Evolutionary conservation across 352 stramenopile species (phyloP), one percentile per base, ranked within the genome.

Genomic region (Blastocystis sp.): DNA sequence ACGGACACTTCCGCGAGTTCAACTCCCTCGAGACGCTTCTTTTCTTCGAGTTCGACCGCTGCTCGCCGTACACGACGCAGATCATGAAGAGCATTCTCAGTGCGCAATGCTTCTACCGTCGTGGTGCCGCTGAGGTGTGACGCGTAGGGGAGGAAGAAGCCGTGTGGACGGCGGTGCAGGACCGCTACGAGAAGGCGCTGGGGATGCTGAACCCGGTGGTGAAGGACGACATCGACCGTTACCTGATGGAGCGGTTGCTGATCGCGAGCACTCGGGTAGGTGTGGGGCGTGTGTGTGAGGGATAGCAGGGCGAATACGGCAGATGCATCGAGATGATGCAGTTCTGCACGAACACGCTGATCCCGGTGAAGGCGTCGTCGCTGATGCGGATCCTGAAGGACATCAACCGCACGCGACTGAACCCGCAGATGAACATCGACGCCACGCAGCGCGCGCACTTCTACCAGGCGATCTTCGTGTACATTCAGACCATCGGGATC

Each of bases 91-190:
- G 60, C 41, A 35, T 45, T 3, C 61, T 85, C 26, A 63, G 74
- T n/a, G 74, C 74, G 9, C 60, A 67, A 24, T 85, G 74, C n/a
- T 85, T 67, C 26, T 85, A 85, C 41, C 74, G 74, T 85, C 51
- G 6, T 37, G 3, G 3, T 13, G 50, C 16, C 26, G 0, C 16
- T 33, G 65, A 2, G 4, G 60, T 55, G 2, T 81, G 1, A 69
- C 31, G 2, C 35, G 35, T 55, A 85, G 74, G 74, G 26, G 31
- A 67, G 51, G 74, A 85, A 31, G 74, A 69, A 12, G 26, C 16
- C 24, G 31, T 50, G 31, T 85, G 74, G 74, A 26, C 65, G 41
- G 50, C 50, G 2, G 74, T 85, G 59, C 41, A 85, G 74, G 35
- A 67, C n/a, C 74, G 74, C 16, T 85, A 85, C 41, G 45, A 77